Base-by-base conservation (phyloP, 164 flowering plant genomes). In the Aristolochia fimbriata region DNA sequence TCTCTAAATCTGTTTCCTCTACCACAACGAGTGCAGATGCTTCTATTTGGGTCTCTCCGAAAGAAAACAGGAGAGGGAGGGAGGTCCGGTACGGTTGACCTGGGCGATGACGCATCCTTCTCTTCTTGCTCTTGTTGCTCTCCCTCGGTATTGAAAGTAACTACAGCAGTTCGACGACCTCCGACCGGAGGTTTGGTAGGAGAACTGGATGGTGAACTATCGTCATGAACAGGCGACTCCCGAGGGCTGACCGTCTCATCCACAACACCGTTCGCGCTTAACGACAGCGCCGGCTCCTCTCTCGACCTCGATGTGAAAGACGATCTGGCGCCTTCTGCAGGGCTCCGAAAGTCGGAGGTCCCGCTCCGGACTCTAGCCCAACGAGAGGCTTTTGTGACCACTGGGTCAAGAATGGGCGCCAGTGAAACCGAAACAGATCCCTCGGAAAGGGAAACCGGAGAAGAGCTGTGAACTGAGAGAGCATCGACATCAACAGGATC, bases 11-110 rank as follows among this genome's bases (percentile, higher is more conserved):
- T 62, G 52, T 60, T 79, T 68, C 73, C 68, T 53, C 68, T 77
- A 25, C 80, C 78, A 61, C 86, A 81, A 50, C 83, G 65, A 59
- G 67, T 60, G 61, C 86, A 82, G 6, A 67, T 56, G 17, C 76
- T 65, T 52, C 65, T 68, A 60, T 63, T 71, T 58, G 59, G 47
- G 23, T 50, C 65, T 58, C 47, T 67, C 45, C 65, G 61, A 19
- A n/a, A 58, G 37, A 41, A 61, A 30, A 62, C 66, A 10, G 78
- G 75, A 10, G 70, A 69, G 6, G 58, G 54, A 1, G 47, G 58
- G 14, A n/a, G 63, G 8, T 41, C 68, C 9, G 48, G 37, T 25
- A 46, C 69, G 22, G 51, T 59, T 5, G 73, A 63, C 46, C 59
- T 46, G 20, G 64, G 64, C 5, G 70, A 69, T 46, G 70, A 43